Base-by-base conservation (phyloP, 257 asterid genomes). In the Linaria vulgaris region DNA sequence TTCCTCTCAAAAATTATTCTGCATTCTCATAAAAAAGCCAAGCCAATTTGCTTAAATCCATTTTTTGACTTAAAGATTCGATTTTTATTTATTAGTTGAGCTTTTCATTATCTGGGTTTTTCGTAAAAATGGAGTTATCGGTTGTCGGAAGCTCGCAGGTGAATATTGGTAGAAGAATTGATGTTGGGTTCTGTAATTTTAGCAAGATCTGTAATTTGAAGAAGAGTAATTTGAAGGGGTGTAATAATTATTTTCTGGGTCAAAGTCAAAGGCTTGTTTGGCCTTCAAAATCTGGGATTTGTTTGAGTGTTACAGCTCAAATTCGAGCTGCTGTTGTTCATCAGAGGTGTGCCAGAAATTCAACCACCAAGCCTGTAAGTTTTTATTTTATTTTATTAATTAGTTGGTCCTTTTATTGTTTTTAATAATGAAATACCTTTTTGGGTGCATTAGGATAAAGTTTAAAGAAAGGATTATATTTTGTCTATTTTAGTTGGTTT, bases 121-220 rank as follows among this genome's bases (percentile, higher is more conserved):
- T 56, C n/a, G 38, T 20, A 63, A 51, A n/a, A 17, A 88, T 88
- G 98, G 95, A 83, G 79, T 48, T 82, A 62, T 88, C 88, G 38
- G 74, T 80, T 45, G 75, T 83, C 20, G 84, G 90, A 67, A 86
- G 85, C 79, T 86, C 95, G 56, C 85, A 81, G 78, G 72, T 86
- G 68, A 78, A 73, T 78, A 67, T 74, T 55, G 79, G 74, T 10
- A 75, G 85, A 69, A 38, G 22, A 9, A 72, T 41, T 69, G 77
- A 75, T 70, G 59, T 61, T 74, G 86, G 86, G 56, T 38, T 80
- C 17, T 84, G 83, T 66, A 79, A 38, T 64, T 73, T 76, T 58
- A 66, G 77, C 77, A 87, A 67, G 64, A 88, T 74, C 67, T 69
- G 78, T 77, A 75, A 78, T 75, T 27, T 60, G 55, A 76, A 76